Conservation (phyloP, 1,139 yeast genomes). For the Geotrichum aggregatum region DNA sequence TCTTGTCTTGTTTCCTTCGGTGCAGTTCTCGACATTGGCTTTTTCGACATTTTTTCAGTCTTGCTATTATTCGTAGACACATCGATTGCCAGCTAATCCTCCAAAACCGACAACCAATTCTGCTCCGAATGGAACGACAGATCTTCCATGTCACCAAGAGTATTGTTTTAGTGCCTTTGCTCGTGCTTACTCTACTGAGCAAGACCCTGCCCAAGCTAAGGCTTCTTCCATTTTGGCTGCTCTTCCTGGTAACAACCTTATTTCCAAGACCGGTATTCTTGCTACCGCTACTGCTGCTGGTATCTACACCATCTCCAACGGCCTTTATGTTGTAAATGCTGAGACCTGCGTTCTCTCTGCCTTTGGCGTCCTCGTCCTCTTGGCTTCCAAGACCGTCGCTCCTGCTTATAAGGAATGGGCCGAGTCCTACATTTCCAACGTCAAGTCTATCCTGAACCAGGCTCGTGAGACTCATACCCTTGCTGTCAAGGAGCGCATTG, state of each 20-base stretch:
- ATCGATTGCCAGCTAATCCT: background rate
- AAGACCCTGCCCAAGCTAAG: constrained; percentile 77
- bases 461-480: constrained; percentile 87
- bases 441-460: constrained; percentile 73
- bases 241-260: constrained; percentile 82
- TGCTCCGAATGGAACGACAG: constrained; percentile 2
- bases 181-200: constrained; percentile 39
- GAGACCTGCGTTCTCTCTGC: constrained; percentile 83
- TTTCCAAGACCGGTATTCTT: constrained; percentile 90
- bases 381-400: constrained; percentile 82
- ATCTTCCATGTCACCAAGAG: background rate
- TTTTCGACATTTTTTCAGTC: background rate
- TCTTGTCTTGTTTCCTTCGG: background rate
- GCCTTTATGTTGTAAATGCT: constrained; percentile 86
- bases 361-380: constrained; percentile 69
- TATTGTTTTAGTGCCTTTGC: constrained; percentile 24
- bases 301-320: constrained; percentile 88
- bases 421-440: constrained; percentile 80
- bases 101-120: background rate
- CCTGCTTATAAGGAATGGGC: constrained; percentile 96
- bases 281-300: constrained; percentile 96
- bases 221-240: constrained; percentile 88
- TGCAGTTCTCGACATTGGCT: constrained; percentile 6
- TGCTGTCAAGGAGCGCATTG: constrained; percentile 91
- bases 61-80: background rate